Base-by-base conservation (phyloP, 2,329 filamentous ascomycete species). In the Metarhizium album region DNA sequence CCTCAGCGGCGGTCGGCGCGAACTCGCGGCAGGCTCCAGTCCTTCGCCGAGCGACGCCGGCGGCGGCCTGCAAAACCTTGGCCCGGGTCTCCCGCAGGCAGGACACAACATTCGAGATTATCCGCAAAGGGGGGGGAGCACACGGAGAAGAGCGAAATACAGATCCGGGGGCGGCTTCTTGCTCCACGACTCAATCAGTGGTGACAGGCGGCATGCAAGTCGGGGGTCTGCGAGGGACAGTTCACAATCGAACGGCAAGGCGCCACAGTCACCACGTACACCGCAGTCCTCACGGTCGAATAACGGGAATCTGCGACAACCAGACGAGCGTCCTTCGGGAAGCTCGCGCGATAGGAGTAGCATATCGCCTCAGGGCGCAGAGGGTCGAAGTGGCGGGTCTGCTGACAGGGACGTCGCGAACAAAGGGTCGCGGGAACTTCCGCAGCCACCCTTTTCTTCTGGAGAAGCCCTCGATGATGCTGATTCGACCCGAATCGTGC, bases 401-500 rank as follows among this genome's bases (percentile, higher is more conserved):
- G 49, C 2, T 6, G 42, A 42, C 9, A 47, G 31, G 3, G 24
- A 2, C 37, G 29, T 42, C 18, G 8, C 2, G 20, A 49, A 29
- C 37, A 43, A 20, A 27, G 46, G 14, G 6, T 42, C 42, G 35
- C 46, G 47, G 4, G 23, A 47, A 23, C 29, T 31, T 16, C 38
- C 27, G 24, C 45, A 42, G 24, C 42, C 29, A 22, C 11, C 43
- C 8, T 42, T n/a, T 4, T 14, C 27, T 18, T 52, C 46, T 14
- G 33, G 18, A 2, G 49, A 53, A 8, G 24, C 37, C 14, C 59
- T 66, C 4, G 64, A 86, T 20, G 82, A 89, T 59, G 76, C 86
- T 53, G 90, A 96, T 61, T 86, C 90, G 7, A 81, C 85, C 3
- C 87, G 95, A 66, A 94, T 97, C 56, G 89, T 97, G 42, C 90